Percentiles rank a stretch among this genome's conserved stretches.
These are phyloP conservation scores for Fusarium continuum DNA, from an alignment of 2,329 filamentous ascomycete species.

Conservation along the genomic window DNA sequence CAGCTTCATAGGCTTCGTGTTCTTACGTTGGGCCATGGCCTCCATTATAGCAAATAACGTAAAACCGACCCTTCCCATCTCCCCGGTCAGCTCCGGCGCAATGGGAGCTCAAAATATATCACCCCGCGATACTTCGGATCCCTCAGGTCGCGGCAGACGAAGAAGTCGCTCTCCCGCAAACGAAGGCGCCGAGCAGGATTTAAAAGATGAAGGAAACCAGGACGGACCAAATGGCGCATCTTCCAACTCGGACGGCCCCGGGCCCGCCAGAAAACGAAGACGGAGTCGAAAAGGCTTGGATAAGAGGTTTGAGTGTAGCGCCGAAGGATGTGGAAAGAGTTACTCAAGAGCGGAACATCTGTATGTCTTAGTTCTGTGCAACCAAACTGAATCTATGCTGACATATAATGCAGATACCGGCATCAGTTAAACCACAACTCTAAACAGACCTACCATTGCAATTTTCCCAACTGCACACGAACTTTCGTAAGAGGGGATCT, in stretches of 20 bases:
- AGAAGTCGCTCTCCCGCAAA: constrained; percentile 56
- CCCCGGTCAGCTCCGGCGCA: constrained; percentile 51
- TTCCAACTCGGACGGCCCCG: constrained; percentile 63
- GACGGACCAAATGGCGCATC: constrained; percentile 54
- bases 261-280: constrained; percentile 71
- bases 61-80: constrained; percentile 51
- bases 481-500: constrained; percentile 94
- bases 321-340: constrained; percentile 90
- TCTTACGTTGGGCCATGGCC: constrained; percentile 39
- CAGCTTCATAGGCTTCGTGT: background rate
- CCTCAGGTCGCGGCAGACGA: constrained; percentile 51
- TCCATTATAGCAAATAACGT: constrained; percentile 42
- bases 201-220: constrained; percentile 48
- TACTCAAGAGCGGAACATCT: constrained; percentile 97
- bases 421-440: constrained; percentile 96
- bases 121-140: constrained; percentile 47
- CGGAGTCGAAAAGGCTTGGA: constrained; percentile 81
- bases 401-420: constrained; percentile 66
- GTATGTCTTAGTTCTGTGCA: constrained; percentile 58
- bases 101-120: constrained; percentile 56
- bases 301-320: constrained; percentile 84
- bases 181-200: constrained; percentile 54
- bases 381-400: constrained; percentile 4
- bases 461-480: constrained; percentile 88
- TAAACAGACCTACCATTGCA: constrained; percentile 94